Percentiles rank a stretch among this genome's conserved stretches.
These are phyloP conservation scores for Trichothecium roseum DNA, from an alignment of 2,329 filamentous ascomycete genomes.

Conservation along the genomic window DNA sequence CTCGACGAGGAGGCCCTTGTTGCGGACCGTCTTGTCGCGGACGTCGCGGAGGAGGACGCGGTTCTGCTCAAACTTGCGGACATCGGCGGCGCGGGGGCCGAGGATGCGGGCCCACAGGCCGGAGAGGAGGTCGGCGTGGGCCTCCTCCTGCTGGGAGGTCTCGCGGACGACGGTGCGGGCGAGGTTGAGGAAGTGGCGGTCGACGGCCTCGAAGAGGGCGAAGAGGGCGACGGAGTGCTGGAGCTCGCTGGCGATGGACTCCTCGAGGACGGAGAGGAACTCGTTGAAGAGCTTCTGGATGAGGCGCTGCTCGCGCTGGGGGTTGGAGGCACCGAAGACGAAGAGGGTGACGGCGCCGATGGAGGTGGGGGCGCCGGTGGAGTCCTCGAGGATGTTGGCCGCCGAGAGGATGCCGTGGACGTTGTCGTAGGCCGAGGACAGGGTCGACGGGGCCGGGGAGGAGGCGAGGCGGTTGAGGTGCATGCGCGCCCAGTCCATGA, in stretches of 20 bases:
- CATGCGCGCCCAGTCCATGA: conserved; percentile 92
- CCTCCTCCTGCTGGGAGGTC: conserved; percentile 67
- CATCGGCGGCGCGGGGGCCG: conserved; percentile 59
- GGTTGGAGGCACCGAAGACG: conserved; percentile 69
- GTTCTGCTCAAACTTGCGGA: conserved; percentile 92
- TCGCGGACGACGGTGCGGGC: conserved; percentile 79
- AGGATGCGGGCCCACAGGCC: conserved; percentile 80
- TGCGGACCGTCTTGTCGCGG: conserved; percentile 70
- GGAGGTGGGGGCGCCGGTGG: conserved; percentile 47
- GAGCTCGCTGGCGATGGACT: conserved; percentile 77
- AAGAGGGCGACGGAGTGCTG: conserved; percentile 73
- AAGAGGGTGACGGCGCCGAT: conserved; percentile 60
- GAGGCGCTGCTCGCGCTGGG: conserved; percentile 70
- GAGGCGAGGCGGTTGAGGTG: conserved; percentile 64
- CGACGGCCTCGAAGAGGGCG: conserved; percentile 82
- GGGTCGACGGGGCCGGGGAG: conserved; percentile 41
- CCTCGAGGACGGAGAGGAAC: conserved; percentile 78
- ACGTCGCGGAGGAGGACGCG: conserved; percentile 68
- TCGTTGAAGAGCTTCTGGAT: conserved; percentile 78
- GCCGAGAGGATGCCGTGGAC: conserved; percentile 66
- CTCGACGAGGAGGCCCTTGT: conserved; percentile 77
- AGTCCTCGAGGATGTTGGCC: conserved; percentile 48
- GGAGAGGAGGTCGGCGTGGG: conserved; percentile 71
- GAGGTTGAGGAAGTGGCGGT: conserved; percentile 81
- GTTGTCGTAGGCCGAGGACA: conserved; percentile 71